phyloP scores from a whole-genome alignment of 2,329 filamentous ascomycete species.

The Massarina eburnea region DNA sequence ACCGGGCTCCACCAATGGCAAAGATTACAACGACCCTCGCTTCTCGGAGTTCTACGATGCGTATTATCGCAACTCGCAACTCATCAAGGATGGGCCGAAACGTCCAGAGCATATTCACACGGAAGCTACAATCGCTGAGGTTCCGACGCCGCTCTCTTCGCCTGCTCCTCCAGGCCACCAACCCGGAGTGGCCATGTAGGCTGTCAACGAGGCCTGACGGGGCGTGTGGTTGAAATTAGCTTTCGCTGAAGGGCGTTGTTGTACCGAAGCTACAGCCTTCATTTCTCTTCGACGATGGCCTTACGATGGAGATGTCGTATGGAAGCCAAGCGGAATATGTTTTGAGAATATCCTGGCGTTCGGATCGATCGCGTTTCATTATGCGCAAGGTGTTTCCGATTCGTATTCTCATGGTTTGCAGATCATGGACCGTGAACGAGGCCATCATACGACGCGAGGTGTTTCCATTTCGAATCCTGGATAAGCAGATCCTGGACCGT shows the following conservation, averaged over 20 bases:
- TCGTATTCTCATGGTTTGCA: too few species aligned
- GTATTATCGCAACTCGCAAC: conserved; percentile 39
- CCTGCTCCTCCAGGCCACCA: conserved; percentile 14
- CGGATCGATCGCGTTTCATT: too few species aligned
- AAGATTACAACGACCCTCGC: conserved; percentile 21
- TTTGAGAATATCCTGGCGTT: too few species aligned
- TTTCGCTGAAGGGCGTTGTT: not conserved
- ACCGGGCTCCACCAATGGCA: conserved; percentile 12
- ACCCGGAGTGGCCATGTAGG: not conserved
- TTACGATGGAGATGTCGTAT: too few species aligned
- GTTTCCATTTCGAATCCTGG: not conserved
- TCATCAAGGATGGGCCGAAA: conserved; percentile 15
- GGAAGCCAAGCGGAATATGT: too few species aligned
- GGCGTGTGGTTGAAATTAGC: conserved; percentile 3
- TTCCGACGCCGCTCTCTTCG: conserved; percentile 28
- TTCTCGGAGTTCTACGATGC: conserved; percentile 45
- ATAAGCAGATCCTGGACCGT: not conserved
- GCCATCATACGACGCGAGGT: too few species aligned
- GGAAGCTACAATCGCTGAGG: conserved; percentile 26
- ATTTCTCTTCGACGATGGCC: too few species aligned
- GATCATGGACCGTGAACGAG: too few species aligned
- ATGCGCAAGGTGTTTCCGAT: too few species aligned
- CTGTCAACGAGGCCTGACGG: not conserved
- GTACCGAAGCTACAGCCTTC: not conserved
- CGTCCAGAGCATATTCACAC: conserved; percentile 17